Evolutionary conservation across 2,329 filamentous ascomycete genomes (phyloP), one percentile per base, ranked within the genome.

Genomic region (Fusarium kyushuense): DNA sequence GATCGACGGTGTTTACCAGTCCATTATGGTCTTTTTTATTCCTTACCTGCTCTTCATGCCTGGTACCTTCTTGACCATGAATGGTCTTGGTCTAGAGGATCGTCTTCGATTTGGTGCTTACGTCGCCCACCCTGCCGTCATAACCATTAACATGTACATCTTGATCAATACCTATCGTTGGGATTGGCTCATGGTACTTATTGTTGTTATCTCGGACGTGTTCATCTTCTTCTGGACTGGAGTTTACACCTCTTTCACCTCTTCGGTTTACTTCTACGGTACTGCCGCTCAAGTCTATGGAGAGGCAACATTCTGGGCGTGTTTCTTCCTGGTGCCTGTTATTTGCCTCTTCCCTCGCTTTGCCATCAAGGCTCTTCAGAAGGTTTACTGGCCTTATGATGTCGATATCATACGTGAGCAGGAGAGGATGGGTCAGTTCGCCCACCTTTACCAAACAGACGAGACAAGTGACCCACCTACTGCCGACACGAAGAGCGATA

Each of bases 181-280:
- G 96, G 96, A 99, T 78, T 99, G 95, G 95, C 84, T 99, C 74
- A 96, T 96, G 81, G 80, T 94, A 23, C 83, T 97, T 61, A 90
- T 97, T 65, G 91, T 96, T 52, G 80, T 81, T 25, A 86, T 98
- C 78, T 97, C 94, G 80, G 91, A 92, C 65, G 78, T 98, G 30
- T 87, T 97, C 73, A 88, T 98, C 75, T 99, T 94, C 84, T 91
- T 97, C 82, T 98, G 96, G 94, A 97, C 96, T 8, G 96, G 94
- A 30, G 86, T 97, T 36, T 99, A 96, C 81, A 86, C 86, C 0
- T 79, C 84, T 5, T 81, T 82, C 38, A 82, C 80, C 8, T 83
- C 79, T 52, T 80, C 86, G 1, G 79, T 74, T 6, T 80, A 78
- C 32, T 89, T 98, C 79, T 97, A 95, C 82, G 84, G 91, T 68